Percentiles rank a stretch among this genome's conserved stretches.
phyloP scores from a whole-genome alignment of 306 rosid species.

The Sphenostylis stenocarpa region DNA sequence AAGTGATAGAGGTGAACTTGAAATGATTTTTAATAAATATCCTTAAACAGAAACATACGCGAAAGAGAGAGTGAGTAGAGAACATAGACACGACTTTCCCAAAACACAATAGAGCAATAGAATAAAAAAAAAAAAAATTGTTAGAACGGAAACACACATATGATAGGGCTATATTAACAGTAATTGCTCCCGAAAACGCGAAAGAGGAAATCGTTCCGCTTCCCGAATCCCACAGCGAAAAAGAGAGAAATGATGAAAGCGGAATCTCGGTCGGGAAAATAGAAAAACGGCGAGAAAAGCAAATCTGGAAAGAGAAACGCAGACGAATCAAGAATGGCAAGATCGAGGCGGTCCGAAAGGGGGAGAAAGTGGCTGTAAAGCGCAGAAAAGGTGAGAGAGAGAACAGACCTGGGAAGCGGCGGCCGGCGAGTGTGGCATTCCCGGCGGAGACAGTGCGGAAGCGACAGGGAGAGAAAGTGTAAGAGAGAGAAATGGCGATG shows the following conservation, averaged over 20 bases:
- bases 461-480: background rate
- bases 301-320: constrained; percentile 23
- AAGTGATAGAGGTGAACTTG: background rate
- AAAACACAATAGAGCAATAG: background rate
- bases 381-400: background rate
- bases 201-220: background rate
- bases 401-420: background rate
- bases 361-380: background rate
- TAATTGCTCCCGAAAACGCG: background rate
- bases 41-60: background rate
- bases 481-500: background rate
- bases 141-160: background rate
- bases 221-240: constrained; percentile 14
- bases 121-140: background rate
- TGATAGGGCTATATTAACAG: background rate
- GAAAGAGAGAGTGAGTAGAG: background rate
- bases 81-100: background rate
- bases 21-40: background rate
- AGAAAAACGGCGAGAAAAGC: constrained; percentile 29
- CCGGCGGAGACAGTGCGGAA: background rate
- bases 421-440: constrained; percentile 12
- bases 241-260: constrained; percentile 29
- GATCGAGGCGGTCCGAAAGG: constrained; percentile 26
- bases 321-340: background rate
- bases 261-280: constrained; percentile 23